Conservation (phyloP, 768 basidiomycete genomes). For the Rubroboletus pulcherrimus region DNA sequence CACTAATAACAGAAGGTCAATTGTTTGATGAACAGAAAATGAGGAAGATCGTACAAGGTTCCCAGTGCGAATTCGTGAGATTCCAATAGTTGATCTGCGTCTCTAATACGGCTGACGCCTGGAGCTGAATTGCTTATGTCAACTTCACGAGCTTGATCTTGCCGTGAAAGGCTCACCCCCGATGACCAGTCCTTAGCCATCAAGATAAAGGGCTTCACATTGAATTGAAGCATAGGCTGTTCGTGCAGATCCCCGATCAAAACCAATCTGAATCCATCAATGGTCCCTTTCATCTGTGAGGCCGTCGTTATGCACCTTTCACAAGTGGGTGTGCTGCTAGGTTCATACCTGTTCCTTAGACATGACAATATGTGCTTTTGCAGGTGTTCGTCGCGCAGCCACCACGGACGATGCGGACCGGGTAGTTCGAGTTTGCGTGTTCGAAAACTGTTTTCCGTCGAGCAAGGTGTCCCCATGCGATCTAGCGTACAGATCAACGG, state of each 20-base stretch:
- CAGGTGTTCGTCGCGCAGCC: slow-evolving; percentile 17
- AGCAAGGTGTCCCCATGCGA: slow-evolving; percentile 31
- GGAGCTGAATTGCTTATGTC: slow-evolving; percentile 49
- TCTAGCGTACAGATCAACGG: slow-evolving; percentile 65
- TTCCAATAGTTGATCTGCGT: slow-evolving; percentile 95
- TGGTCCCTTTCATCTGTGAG: slow-evolving; percentile 70
- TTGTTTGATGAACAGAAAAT: neutral
- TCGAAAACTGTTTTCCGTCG: slow-evolving; percentile 7
- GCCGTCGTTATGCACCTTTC: neutral
- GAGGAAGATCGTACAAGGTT: slow-evolving; percentile 60
- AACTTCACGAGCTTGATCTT: neutral
- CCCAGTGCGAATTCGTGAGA: slow-evolving; percentile 96
- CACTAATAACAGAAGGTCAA: slow-evolving; percentile 42
- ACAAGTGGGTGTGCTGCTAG: neutral
- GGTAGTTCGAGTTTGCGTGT: neutral
- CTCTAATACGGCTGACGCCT: slow-evolving; percentile 76
- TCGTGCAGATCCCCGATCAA: slow-evolving; percentile 95
- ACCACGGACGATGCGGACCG: slow-evolving; percentile 3
- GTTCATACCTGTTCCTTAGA: slow-evolving; percentile 76
- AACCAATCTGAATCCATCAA: slow-evolving; percentile 90
- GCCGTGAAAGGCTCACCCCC: slow-evolving; percentile 48
- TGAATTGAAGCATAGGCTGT: slow-evolving; percentile 88
- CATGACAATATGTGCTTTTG: slow-evolving; percentile 47
- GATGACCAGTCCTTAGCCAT: slow-evolving; percentile 92
- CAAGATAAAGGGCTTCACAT: slow-evolving; percentile 78